phyloP scores from a whole-genome alignment of 345 rosid genomes.

The Sonneratia caseolaris region DNA sequence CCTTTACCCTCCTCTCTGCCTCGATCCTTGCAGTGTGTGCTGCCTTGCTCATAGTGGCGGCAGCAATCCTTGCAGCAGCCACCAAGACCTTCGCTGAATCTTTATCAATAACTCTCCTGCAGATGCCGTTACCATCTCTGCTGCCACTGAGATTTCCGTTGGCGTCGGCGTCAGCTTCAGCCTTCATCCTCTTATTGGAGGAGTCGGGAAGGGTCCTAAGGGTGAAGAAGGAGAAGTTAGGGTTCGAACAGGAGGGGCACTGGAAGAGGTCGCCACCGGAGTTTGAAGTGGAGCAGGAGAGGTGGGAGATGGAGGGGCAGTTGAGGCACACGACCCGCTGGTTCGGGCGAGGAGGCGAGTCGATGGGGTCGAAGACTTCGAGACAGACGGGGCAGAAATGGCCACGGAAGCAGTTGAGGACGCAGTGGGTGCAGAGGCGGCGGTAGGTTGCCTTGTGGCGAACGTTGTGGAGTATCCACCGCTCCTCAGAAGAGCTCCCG shows the following conservation, averaged over 20 bases:
- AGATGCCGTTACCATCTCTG: neutral
- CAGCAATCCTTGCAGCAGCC: constrained; percentile 56
- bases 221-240: constrained; percentile 37
- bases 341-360: constrained; percentile 15
- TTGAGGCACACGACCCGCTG: constrained; percentile 46
- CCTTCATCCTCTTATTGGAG: neutral
- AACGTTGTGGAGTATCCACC: constrained; percentile 41
- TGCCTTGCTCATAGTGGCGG: constrained; percentile 46
- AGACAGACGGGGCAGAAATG: constrained; percentile 72
- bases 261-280: constrained; percentile 14
- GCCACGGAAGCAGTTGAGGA: constrained; percentile 50
- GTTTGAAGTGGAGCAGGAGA: constrained; percentile 34
- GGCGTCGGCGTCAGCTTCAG: neutral
- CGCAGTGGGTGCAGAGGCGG: constrained; percentile 65
- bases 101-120: constrained; percentile 23
- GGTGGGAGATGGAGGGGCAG: constrained; percentile 53
- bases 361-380: constrained; percentile 37
- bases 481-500: constrained; percentile 11
- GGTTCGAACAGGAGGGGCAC: constrained; percentile 39
- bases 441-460: constrained; percentile 39
- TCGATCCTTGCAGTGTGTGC: constrained; percentile 25
- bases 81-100: constrained; percentile 30
- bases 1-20: constrained; percentile 48
- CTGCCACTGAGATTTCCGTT: neutral
- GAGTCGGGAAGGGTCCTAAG: neutral